phyloP scores from a whole-genome alignment of 148 eudicot genomes.

The Rhododendron kiyosumense region DNA sequence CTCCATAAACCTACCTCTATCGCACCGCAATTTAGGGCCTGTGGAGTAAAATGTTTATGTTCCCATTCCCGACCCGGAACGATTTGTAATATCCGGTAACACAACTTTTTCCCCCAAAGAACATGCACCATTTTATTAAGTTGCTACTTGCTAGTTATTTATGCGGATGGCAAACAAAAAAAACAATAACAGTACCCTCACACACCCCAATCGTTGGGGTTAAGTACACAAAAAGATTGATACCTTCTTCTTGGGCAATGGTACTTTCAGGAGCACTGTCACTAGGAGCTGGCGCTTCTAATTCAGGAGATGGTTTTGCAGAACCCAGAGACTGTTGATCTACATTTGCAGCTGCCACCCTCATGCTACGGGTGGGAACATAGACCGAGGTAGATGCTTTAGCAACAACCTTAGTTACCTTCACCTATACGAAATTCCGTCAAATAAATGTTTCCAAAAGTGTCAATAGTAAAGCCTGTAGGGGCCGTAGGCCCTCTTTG shows the following conservation, averaged over 20 bases:
- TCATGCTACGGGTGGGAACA: conserved; percentile 29
- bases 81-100: background rate
- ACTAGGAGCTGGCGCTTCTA: conserved; percentile 21
- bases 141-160: background rate
- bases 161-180: background rate
- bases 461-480: conserved; percentile 26
- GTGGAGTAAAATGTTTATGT: background rate
- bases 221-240: conserved; percentile 22
- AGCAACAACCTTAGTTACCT: conserved; percentile 38
- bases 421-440: conserved; percentile 32
- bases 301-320: conserved; percentile 11
- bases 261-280: conserved; percentile 24
- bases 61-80: background rate
- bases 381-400: conserved; percentile 29
- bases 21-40: background rate
- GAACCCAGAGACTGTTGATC: conserved; percentile 29
- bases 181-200: background rate
- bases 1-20: background rate
- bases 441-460: conserved; percentile 3
- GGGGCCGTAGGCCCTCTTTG: conserved; percentile 26
- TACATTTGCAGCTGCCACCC: conserved; percentile 36
- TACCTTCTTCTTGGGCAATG: conserved; percentile 47
- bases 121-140: background rate
- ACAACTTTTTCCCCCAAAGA: background rate
- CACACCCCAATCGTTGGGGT: background rate